Conservation (phyloP, 148 eudicot species). For the Polygonum maritimum region DNA sequence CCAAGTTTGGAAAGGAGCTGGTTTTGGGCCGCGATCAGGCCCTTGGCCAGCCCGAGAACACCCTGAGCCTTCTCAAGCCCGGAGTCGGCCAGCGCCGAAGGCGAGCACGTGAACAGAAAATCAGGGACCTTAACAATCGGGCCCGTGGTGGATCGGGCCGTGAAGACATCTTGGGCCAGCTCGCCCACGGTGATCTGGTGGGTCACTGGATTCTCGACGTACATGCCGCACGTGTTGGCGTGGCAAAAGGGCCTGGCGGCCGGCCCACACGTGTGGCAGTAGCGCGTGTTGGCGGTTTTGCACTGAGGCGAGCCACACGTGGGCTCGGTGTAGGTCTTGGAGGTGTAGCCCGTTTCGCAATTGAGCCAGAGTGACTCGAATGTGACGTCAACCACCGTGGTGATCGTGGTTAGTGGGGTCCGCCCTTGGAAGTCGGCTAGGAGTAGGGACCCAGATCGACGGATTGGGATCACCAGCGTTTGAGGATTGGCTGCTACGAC, state of each 20-base stretch:
- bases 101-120: slow-evolving; percentile 46
- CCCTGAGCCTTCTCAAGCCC: slow-evolving; percentile 51
- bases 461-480: slow-evolving; percentile 30
- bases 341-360: slow-evolving; percentile 42
- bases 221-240: slow-evolving; percentile 45
- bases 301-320: slow-evolving; percentile 48
- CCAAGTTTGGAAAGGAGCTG: slow-evolving; percentile 34
- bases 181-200: slow-evolving; percentile 32
- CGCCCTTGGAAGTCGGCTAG: slow-evolving; percentile 34
- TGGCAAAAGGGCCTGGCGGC: slow-evolving; percentile 44
- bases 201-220: slow-evolving; percentile 32
- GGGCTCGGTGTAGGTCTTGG: slow-evolving; percentile 38
- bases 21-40: slow-evolving; percentile 32
- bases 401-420: slow-evolving; percentile 30
- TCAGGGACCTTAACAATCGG: slow-evolving; percentile 18
- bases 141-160: slow-evolving; percentile 26
- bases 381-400: slow-evolving; percentile 37
- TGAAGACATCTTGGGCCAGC: slow-evolving; percentile 38
- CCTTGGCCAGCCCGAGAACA: slow-evolving; percentile 44
- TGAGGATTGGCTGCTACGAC: background rate
- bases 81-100: slow-evolving; percentile 29
- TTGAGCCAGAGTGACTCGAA: slow-evolving; percentile 39
- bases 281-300: slow-evolving; percentile 27
- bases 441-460: slow-evolving; percentile 33
- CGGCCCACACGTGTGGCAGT: slow-evolving; percentile 29